These are phyloP conservation scores for Mycocentrospora acerina DNA, from an alignment of 2,329 filamentous ascomycete species.

Conservation along the genomic window DNA sequence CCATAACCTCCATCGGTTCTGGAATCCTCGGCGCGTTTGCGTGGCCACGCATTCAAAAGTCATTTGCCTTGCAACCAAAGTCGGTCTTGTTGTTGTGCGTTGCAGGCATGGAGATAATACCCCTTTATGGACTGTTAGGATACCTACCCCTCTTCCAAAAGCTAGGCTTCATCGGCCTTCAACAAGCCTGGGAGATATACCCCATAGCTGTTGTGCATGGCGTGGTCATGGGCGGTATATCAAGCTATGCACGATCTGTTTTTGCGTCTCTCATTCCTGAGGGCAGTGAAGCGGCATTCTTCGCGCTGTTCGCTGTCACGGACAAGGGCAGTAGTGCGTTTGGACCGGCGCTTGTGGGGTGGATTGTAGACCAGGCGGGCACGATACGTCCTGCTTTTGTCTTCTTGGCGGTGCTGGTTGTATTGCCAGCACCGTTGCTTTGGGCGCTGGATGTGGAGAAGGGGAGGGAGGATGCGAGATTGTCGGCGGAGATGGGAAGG, in stretches of 20 bases:
- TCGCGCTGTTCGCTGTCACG: constrained; percentile 90
- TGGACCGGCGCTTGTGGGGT: constrained; percentile 84
- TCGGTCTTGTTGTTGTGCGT: constrained; percentile 86
- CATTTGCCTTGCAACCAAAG: constrained; percentile 68
- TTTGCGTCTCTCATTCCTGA: constrained; percentile 89
- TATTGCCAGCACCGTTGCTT: constrained; percentile 76
- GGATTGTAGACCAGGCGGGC: constrained; percentile 70
- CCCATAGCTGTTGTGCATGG: constrained; percentile 83
- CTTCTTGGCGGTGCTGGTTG: constrained; percentile 78
- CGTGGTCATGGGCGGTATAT: constrained; percentile 82
- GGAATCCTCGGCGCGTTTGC: constrained; percentile 86
- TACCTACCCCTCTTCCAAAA: constrained; percentile 74
- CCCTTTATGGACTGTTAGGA: constrained; percentile 81
- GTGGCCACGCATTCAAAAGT: constrained; percentile 76
- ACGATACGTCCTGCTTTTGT: constrained; percentile 66
- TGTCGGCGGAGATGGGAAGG: constrained; percentile 21
- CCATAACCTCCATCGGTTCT: constrained; percentile 80
- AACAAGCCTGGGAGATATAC: constrained; percentile 91
- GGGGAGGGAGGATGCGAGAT: constrained; percentile 40
- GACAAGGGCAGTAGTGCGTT: constrained; percentile 93
- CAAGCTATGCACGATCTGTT: constrained; percentile 83
- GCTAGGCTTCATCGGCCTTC: constrained; percentile 76
- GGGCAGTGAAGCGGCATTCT: constrained; percentile 90
- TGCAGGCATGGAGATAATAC: constrained; percentile 82
- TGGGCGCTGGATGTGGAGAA: constrained; percentile 75